These are phyloP conservation scores for Fusarium sp. DNA, from an alignment of 2,329 filamentous ascomycete species.

Conservation along the genomic window DNA sequence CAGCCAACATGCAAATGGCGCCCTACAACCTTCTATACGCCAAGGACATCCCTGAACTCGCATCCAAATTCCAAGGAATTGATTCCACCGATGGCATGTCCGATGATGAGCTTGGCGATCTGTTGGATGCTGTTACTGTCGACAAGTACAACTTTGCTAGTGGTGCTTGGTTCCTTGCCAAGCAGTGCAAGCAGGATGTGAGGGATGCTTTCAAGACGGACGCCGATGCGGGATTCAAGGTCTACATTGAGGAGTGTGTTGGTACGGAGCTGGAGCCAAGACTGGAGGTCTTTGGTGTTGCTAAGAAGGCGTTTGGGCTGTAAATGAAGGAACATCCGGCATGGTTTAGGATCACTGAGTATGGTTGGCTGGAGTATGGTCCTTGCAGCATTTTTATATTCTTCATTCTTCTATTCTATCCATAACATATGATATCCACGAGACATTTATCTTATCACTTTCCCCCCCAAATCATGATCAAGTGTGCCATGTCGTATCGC, in stretches of 20 bases:
- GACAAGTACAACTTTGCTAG: conserved; percentile 68
- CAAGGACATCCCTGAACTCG: conserved; percentile 56
- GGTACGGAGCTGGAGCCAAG: conserved; percentile 52
- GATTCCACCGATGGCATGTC: conserved; percentile 45
- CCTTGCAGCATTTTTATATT: no score
- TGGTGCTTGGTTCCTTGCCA: conserved; percentile 64
- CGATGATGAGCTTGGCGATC: conserved; percentile 52
- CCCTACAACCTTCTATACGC: conserved; percentile 62
- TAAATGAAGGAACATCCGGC: conserved; percentile 33
- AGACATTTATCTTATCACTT: no score
- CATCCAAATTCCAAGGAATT: conserved; percentile 50
- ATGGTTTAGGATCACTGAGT: not conserved
- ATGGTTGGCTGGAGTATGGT: not conserved
- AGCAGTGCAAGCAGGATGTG: conserved; percentile 56
- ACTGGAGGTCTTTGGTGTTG: conserved; percentile 57
- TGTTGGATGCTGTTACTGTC: conserved; percentile 59
- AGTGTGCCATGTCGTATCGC: no score
- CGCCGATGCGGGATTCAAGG: conserved; percentile 57
- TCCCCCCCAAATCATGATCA: no score
- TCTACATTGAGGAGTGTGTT: conserved; percentile 63
- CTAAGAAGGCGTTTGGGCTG: conserved; percentile 61
- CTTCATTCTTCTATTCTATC: no score
- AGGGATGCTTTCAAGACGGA: conserved; percentile 51
- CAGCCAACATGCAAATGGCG: conserved; percentile 67
- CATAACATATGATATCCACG: no score